Conservation (phyloP, 148 eudicot species). For the Rhododendron griersonianum region DNA sequence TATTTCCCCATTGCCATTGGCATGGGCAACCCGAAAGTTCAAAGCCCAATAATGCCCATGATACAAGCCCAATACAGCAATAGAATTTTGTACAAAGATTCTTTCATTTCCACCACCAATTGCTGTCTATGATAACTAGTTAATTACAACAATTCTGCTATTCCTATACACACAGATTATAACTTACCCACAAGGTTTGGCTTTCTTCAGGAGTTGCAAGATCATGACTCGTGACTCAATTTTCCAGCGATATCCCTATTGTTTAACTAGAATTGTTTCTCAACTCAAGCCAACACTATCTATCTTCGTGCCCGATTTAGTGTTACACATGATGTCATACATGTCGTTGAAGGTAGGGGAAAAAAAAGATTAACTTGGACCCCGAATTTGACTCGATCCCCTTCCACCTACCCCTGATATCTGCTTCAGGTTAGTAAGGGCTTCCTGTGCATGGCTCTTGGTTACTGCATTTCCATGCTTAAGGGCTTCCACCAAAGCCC, state of each 20-base stretch:
- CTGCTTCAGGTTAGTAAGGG: conserved; percentile 56
- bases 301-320: conserved; percentile 28
- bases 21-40: neutral
- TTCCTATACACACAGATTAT: neutral
- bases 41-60: neutral
- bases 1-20: neutral
- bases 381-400: conserved; percentile 25
- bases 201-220: neutral
- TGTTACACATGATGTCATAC: neutral
- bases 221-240: neutral
- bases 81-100: neutral
- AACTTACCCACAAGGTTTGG: neutral
- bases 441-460: conserved; percentile 53
- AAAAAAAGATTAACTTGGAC: neutral
- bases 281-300: neutral
- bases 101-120: neutral
- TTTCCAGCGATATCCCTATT: neutral
- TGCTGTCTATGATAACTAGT: neutral
- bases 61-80: neutral
- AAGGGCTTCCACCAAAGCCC: conserved; percentile 62
- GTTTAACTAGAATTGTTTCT: neutral
- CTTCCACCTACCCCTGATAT: conserved; percentile 59
- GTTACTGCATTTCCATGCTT: conserved; percentile 51
- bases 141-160: neutral
- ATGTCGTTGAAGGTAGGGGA: neutral